These are phyloP conservation scores for Psilocybe cyanescens DNA, from an alignment of 768 basidiomycete genomes.

Conservation along the genomic window DNA sequence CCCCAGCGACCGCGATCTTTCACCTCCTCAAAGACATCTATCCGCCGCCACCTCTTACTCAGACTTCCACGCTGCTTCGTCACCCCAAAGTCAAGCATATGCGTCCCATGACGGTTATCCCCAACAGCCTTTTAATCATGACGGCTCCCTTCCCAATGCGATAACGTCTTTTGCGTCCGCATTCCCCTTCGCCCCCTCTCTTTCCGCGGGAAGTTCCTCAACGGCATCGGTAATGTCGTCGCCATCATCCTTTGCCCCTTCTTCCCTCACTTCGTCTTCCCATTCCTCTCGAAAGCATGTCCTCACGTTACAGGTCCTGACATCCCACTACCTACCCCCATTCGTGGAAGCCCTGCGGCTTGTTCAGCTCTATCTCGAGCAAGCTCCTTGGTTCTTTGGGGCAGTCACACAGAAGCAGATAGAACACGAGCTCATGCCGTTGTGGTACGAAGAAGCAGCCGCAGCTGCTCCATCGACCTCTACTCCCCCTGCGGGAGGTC, in stretches of 20 bases:
- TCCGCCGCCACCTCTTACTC: slow-evolving; percentile 9
- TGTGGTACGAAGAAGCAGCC: slow-evolving; percentile 63
- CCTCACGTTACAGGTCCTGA: slow-evolving; percentile 21
- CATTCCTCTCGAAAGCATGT: not conserved
- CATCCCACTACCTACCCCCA: slow-evolving; percentile 53
- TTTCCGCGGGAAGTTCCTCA: slow-evolving; percentile 31
- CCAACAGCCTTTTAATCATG: slow-evolving; percentile 6
- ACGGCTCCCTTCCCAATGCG: slow-evolving; percentile 20
- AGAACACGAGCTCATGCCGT: slow-evolving; percentile 65
- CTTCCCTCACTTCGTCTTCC: slow-evolving; percentile 23
- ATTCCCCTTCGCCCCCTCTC: slow-evolving; percentile 54
- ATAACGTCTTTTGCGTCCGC: slow-evolving; percentile 31
- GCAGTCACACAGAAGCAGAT: slow-evolving; percentile 67
- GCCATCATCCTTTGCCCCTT: slow-evolving; percentile 48
- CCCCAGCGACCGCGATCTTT: slow-evolving; percentile 13
- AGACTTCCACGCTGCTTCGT: slow-evolving; percentile 8
- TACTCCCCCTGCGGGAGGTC: slow-evolving; percentile 15
- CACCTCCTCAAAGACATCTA: slow-evolving; percentile 6
- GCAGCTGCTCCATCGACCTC: slow-evolving; percentile 9
- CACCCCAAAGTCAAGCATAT: slow-evolving; percentile 1
- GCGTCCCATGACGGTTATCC: slow-evolving; percentile 1
- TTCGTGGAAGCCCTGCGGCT: slow-evolving; percentile 62
- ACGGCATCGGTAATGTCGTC: slow-evolving; percentile 19
- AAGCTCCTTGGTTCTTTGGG: slow-evolving; percentile 82
- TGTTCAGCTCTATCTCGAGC: slow-evolving; percentile 72